Percentiles rank a stretch among this genome's conserved stretches.
Evolutionary conservation across 768 basidiomycete species (phyloP).

Genomic region (Leccinum sublutescens): DNA sequence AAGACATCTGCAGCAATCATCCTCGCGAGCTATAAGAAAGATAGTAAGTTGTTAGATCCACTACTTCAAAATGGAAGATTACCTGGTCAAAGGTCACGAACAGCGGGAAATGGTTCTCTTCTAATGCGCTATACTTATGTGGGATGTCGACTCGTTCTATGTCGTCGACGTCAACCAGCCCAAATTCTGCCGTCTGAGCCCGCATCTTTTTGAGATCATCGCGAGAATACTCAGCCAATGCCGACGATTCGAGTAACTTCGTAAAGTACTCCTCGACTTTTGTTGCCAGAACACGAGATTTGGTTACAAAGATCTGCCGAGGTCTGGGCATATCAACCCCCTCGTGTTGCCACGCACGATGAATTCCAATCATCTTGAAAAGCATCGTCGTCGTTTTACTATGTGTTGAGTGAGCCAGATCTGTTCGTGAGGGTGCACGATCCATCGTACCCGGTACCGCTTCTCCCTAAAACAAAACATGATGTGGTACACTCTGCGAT

Average conservation of each 20-base stretch:
- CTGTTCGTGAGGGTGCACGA: neutral
- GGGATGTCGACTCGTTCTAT: constrained; percentile 36
- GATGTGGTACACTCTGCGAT: constrained; percentile 60
- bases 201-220: constrained; percentile 38
- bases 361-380: constrained; percentile 71
- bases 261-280: constrained; percentile 70
- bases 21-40: constrained; percentile 16
- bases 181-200: constrained; percentile 25
- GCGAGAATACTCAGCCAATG: constrained; percentile 34
- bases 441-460: constrained; percentile 63
- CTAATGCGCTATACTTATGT: constrained; percentile 49
- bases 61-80: constrained; percentile 5
- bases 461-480: constrained; percentile 66
- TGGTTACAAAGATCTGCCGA: constrained; percentile 71
- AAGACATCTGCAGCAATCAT: constrained; percentile 29
- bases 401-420: neutral
- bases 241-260: constrained; percentile 47
- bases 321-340: constrained; percentile 40
- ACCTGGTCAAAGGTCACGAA: constrained; percentile 69
- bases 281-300: constrained; percentile 59
- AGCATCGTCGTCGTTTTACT: constrained; percentile 80
- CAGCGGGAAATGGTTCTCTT: constrained; percentile 63
- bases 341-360: constrained; percentile 48
- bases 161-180: constrained; percentile 34
- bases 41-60: neutral